These are phyloP conservation scores for Pestalotiopsis fici DNA, from an alignment of 2,329 filamentous ascomycete genomes.

Conservation along the genomic window DNA sequence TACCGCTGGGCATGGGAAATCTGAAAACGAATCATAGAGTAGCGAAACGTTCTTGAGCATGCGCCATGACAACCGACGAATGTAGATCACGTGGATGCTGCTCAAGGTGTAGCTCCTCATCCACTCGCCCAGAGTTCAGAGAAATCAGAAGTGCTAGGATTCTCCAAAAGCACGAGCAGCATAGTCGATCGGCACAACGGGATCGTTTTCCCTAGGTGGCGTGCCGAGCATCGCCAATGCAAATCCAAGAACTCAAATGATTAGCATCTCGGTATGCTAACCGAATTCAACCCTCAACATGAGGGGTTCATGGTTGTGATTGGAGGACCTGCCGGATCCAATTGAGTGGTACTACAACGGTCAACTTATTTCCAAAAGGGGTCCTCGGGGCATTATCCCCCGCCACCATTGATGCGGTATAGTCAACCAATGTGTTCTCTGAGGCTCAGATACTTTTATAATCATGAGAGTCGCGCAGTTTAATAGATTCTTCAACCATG, in stretches of 20 bases:
- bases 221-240: neutral
- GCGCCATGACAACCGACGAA: neutral
- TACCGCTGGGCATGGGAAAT: slow-evolving; percentile 72
- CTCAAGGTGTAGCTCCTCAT: too few species aligned
- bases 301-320: neutral
- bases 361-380: neutral
- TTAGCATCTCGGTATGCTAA: slow-evolving; percentile 3
- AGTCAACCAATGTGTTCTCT: neutral
- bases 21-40: slow-evolving; percentile 18
- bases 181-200: neutral
- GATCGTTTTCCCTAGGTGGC: neutral
- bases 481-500: neutral
- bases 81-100: neutral
- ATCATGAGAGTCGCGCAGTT: neutral
- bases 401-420: neutral
- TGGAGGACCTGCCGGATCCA: slow-evolving; percentile 3
- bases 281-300: neutral
- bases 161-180: neutral
- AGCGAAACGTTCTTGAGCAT: neutral
- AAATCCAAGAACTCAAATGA: neutral
- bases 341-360: neutral
- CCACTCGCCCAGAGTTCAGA: neutral
- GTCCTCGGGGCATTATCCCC: neutral
- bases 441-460: neutral
- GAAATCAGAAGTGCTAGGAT: neutral